Percentiles rank a stretch among this genome's conserved stretches.
Conservation (phyloP, 2,329 filamentous ascomycete genomes). For the Chrysoporthe austroafricana region DNA sequence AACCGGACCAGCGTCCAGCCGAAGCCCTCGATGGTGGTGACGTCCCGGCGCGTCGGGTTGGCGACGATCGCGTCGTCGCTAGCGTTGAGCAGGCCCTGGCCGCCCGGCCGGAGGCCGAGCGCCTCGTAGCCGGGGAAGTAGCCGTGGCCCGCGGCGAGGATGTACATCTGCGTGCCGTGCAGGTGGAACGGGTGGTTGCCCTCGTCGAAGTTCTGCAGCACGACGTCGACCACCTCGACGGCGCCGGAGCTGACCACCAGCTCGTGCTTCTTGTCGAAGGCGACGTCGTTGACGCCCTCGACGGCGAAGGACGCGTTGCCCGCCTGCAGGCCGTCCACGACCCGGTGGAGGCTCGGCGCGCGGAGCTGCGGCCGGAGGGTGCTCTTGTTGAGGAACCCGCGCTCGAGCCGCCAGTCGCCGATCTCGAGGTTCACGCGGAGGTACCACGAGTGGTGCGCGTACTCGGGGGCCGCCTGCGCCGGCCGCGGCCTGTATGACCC, state of each 20-base stretch:
- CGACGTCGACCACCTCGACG: conserved; percentile 57
- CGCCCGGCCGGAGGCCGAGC: conserved; percentile 39
- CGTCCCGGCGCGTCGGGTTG: conserved; percentile 54
- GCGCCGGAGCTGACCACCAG: conserved; percentile 60
- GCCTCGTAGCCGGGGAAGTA: conserved; percentile 50
- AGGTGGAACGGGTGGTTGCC: conserved; percentile 69
- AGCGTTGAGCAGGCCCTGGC: conserved; percentile 41
- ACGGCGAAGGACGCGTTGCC: conserved; percentile 52
- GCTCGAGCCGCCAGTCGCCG: conserved; percentile 58
- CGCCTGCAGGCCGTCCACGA: conserved; percentile 48
- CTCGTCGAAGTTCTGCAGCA: conserved; percentile 66
- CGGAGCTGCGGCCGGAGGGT: conserved; percentile 54
- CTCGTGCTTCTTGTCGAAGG: conserved; percentile 46
- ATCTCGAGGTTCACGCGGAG: conserved; percentile 64
- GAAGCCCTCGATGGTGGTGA: conserved; percentile 48
- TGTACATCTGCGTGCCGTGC: conserved; percentile 65
- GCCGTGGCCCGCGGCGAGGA: conserved; percentile 65
- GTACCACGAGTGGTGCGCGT: conserved; percentile 57
- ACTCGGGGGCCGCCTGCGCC: conserved; percentile 45
- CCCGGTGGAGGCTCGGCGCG: conserved; percentile 54
- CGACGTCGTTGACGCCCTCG: conserved; percentile 56
- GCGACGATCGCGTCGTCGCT: conserved; percentile 38
- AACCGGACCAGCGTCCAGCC: conserved; percentile 55
- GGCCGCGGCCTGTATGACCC: conserved; percentile 50
- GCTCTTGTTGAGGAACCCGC: conserved; percentile 61